These are phyloP conservation scores for Phialemonium atrogriseum DNA, from an alignment of 2,329 filamentous ascomycete genomes.

Conservation along the genomic window DNA sequence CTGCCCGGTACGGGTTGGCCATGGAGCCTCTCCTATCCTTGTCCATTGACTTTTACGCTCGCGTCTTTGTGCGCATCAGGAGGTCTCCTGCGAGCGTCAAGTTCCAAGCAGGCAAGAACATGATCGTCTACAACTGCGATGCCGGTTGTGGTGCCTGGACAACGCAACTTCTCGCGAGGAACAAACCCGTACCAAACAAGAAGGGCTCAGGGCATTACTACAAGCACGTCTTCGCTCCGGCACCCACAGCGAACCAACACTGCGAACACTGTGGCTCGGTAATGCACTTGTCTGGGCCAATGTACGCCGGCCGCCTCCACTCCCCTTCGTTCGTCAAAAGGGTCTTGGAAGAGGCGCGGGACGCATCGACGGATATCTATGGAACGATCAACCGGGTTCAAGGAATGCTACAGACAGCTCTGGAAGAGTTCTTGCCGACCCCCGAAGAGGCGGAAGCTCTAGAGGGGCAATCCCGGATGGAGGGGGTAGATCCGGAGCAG, in stretches of 20 bases:
- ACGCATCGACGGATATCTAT: conserved; percentile 61
- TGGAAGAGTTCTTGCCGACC: conserved; percentile 56
- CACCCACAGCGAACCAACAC: conserved; percentile 53
- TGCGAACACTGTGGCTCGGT: conserved; percentile 82
- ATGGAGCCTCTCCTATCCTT: conserved; percentile 89
- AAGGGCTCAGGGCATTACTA: conserved; percentile 62
- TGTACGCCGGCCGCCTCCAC: conserved; percentile 90
- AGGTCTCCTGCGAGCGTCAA: conserved; percentile 82
- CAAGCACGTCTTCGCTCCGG: conserved; percentile 70
- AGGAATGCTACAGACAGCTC: conserved; percentile 83
- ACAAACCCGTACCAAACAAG: conserved; percentile 59
- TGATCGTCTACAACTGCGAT: conserved; percentile 90
- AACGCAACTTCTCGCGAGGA: conserved; percentile 68
- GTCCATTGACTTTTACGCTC: conserved; percentile 91
- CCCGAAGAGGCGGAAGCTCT: conserved; percentile 22
- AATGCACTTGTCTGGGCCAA: conserved; percentile 83
- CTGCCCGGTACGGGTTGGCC: conserved; percentile 75
- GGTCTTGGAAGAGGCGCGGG: conserved; percentile 65
- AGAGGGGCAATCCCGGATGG: too few species aligned
- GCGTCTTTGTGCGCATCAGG: conserved; percentile 77
- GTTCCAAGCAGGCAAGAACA: conserved; percentile 81
- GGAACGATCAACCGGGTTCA: conserved; percentile 73
- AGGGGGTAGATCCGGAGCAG: conserved; percentile 15
- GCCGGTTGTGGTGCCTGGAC: conserved; percentile 86
- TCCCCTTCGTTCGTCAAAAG: conserved; percentile 73